These are phyloP conservation scores for Didymosphaeria variabile DNA, from an alignment of 2,329 filamentous ascomycete species.

Conservation along the genomic window DNA sequence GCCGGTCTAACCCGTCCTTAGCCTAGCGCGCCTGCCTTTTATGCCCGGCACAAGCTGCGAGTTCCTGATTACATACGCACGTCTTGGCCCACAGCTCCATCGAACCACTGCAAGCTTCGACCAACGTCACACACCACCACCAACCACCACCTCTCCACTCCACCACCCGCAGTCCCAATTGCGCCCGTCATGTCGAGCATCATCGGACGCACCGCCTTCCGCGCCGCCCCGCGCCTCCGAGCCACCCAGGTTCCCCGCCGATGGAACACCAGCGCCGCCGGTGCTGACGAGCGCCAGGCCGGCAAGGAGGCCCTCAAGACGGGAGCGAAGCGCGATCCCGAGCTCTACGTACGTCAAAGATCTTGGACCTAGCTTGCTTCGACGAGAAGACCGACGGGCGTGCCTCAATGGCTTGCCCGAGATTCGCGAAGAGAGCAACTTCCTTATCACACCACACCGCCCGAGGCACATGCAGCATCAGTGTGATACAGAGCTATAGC, in stretches of 20 bases:
- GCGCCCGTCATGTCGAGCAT: slow-evolving; percentile 56
- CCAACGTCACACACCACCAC: slow-evolving; percentile 26
- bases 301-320: slow-evolving; percentile 64
- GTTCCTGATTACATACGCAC: slow-evolving; percentile 26
- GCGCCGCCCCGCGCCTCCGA: slow-evolving; percentile 57
- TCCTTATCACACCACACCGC: background rate
- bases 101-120: slow-evolving; percentile 30
- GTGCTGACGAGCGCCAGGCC: slow-evolving; percentile 57
- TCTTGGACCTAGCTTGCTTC: background rate
- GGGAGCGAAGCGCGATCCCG: slow-evolving; percentile 74
- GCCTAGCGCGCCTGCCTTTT: slow-evolving; percentile 19
- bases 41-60: slow-evolving; percentile 11
- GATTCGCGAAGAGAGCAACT: background rate
- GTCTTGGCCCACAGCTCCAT: slow-evolving; percentile 26
- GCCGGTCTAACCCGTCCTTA: slow-evolving; percentile 20
- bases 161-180: slow-evolving; percentile 27
- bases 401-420: background rate
- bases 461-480: background rate
- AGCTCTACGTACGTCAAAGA: slow-evolving; percentile 71
- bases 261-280: slow-evolving; percentile 48
- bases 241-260: slow-evolving; percentile 44
- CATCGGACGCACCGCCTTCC: slow-evolving; percentile 55
- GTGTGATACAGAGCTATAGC: slow-evolving; percentile 24
- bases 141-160: slow-evolving; percentile 25
- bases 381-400: background rate